These are phyloP conservation scores for Plasmodium sp. DNA, from an alignment of 169 alveolate species.

Conservation along the genomic window DNA sequence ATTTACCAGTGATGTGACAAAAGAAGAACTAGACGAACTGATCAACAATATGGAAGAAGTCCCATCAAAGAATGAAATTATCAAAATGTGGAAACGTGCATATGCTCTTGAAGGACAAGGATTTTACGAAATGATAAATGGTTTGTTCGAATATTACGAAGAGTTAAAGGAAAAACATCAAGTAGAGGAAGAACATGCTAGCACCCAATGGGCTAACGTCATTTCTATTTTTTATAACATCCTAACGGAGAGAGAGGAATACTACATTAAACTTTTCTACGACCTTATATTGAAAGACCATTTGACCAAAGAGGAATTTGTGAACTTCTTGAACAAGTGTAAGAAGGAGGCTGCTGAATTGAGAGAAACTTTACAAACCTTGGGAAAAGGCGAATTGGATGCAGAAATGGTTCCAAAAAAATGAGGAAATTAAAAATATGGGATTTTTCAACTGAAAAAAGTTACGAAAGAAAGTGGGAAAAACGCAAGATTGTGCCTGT, in stretches of 20 bases:
- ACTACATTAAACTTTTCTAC: not conserved
- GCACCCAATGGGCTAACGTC: not conserved
- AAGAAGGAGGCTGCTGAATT: not conserved
- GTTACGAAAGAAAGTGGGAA: not conserved
- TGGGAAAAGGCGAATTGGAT: not conserved
- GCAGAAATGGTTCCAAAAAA: not conserved
- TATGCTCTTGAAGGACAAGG: not conserved
- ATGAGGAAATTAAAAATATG: not conserved
- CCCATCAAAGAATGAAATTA: not conserved
- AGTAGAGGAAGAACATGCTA: not conserved
- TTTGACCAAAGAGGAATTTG: not conserved
- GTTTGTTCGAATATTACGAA: not conserved
- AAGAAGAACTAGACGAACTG: not conserved
- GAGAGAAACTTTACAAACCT: not conserved
- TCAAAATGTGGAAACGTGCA: not conserved
- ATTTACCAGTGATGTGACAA: not conserved
- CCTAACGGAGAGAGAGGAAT: not conserved
- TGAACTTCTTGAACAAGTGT: not conserved
- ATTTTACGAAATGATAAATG: not conserved
- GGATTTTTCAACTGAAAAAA: not conserved
- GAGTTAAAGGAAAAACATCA: not conserved
- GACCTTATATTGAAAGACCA: not conserved
- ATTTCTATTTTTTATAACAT: not conserved
- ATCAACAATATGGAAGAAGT: not conserved
- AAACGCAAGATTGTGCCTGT: not conserved